Evolutionary conservation across 495 filamentous ascomycete genomes (phyloP).

Genomic region (Neurospora cerealis): DNA sequence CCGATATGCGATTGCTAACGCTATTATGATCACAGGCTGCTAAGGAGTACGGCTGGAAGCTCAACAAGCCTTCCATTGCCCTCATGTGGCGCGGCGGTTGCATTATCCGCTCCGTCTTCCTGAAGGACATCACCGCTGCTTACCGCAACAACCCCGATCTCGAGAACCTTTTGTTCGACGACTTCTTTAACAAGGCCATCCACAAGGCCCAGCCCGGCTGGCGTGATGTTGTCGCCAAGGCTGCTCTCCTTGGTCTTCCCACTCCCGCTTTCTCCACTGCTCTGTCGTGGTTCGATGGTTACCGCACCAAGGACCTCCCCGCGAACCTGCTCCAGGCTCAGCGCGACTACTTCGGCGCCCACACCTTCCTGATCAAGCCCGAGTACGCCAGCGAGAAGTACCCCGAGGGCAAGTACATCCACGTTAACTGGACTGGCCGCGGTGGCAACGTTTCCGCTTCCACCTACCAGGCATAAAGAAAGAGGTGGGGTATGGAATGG

Average conservation of each 20-base stretch:
- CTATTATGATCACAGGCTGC: constrained; percentile 52
- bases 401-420: constrained; percentile 79
- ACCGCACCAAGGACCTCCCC: constrained; percentile 87
- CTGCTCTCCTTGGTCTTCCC: constrained; percentile 86
- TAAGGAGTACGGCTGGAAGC: constrained; percentile 93
- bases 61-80: constrained; percentile 99
- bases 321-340: constrained; percentile 98
- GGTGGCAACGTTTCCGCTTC: constrained; percentile 95
- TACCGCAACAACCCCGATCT: constrained; percentile 93
- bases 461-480: constrained; percentile 84
- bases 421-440: constrained; percentile 99
- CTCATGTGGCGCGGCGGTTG: constrained; percentile 99
- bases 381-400: constrained; percentile 75
- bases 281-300: constrained; percentile 95
- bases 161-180: constrained; percentile 95
- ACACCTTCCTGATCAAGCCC: constrained; percentile 98
- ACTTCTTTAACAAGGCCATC: constrained; percentile 99
- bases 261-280: constrained; percentile 93
- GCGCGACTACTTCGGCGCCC: constrained; percentile 97
- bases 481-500: background rate
- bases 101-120: constrained; percentile 99
- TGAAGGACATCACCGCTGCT: constrained; percentile 96
- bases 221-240: constrained; percentile 89
- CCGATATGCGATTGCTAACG: background rate
- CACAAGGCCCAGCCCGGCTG: constrained; percentile 91